Conservation (phyloP, 345 rosid species). For the Reutealis trisperma region DNA sequence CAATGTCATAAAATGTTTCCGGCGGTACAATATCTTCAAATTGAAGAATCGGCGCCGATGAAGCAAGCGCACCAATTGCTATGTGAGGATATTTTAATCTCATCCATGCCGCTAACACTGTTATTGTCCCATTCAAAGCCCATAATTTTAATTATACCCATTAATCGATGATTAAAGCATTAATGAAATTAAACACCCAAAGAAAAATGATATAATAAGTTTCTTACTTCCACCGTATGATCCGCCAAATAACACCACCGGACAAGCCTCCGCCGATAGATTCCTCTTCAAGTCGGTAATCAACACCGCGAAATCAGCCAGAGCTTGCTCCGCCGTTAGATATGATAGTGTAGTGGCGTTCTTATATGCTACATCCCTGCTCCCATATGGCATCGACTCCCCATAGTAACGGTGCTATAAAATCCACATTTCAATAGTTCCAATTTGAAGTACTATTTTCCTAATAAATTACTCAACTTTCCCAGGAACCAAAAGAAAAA, state of each 20-base stretch:
- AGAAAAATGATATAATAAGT: not conserved
- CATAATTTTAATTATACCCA: not conserved
- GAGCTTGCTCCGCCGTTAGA: slow-evolving; percentile 91
- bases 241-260: slow-evolving; percentile 91
- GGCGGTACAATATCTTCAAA: slow-evolving; percentile 87
- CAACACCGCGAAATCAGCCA: slow-evolving; percentile 82
- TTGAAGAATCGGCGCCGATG: slow-evolving; percentile 94
- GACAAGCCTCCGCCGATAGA: slow-evolving; percentile 79
- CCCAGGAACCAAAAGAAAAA: not conserved
- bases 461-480: not conserved
- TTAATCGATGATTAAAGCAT: not conserved
- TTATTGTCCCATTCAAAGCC: slow-evolving; percentile 41
- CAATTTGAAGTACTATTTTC: not conserved
- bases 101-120: slow-evolving; percentile 99
- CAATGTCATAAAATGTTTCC: slow-evolving; percentile 80
- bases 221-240: slow-evolving; percentile 95
- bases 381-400: slow-evolving; percentile 73
- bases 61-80: slow-evolving; percentile 86
- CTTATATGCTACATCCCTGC: slow-evolving; percentile 64
- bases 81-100: slow-evolving; percentile 93
- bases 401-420: slow-evolving; percentile 85
- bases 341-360: slow-evolving; percentile 64
- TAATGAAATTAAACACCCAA: not conserved
- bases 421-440: slow-evolving; percentile 15
- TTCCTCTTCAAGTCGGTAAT: slow-evolving; percentile 71